These are phyloP conservation scores for Blastomyces percursus DNA, from an alignment of 2,329 filamentous ascomycete genomes.

Conservation along the genomic window DNA sequence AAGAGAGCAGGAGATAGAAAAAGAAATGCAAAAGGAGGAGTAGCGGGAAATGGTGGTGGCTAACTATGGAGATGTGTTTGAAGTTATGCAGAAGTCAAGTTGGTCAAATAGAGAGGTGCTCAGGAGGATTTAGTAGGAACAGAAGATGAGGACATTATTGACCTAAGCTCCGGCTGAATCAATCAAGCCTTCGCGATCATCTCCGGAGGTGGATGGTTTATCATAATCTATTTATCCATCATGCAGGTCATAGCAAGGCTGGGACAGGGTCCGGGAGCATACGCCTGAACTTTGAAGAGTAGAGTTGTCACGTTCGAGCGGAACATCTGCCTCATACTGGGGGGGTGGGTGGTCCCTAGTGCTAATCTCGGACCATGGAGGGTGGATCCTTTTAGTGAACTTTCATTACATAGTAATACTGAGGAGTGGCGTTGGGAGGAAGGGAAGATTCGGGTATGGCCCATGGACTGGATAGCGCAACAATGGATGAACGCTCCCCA, in stretches of 20 bases:
- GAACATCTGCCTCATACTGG: neutral
- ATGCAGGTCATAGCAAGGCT: constrained; percentile 8
- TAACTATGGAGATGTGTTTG: neutral
- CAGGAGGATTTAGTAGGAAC: neutral
- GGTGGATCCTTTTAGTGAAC: constrained; percentile 6
- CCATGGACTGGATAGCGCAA: neutral
- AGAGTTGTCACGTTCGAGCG: constrained; percentile 1
- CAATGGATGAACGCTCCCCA: neutral
- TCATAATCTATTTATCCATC: constrained; percentile 7
- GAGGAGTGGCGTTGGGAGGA: neutral
- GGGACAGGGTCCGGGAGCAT: constrained; percentile 3
- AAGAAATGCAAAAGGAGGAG: neutral
- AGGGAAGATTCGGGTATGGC: constrained; percentile 1
- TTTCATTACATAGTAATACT: neutral
- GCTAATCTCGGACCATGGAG: constrained; percentile 5
- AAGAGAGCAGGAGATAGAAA: neutral
- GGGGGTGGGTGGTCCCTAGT: no score
- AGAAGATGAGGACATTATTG: neutral
- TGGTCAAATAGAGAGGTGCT: neutral
- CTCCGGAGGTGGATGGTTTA: constrained; percentile 3
- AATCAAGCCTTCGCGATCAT: constrained; percentile 7
- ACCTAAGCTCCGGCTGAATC: constrained; percentile 2
- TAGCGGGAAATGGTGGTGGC: neutral
- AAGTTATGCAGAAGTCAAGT: neutral
- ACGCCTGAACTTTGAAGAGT: constrained; percentile 2